These are phyloP conservation scores for Iberis pinnata DNA, from an alignment of 345 rosid genomes.

Conservation along the genomic window DNA sequence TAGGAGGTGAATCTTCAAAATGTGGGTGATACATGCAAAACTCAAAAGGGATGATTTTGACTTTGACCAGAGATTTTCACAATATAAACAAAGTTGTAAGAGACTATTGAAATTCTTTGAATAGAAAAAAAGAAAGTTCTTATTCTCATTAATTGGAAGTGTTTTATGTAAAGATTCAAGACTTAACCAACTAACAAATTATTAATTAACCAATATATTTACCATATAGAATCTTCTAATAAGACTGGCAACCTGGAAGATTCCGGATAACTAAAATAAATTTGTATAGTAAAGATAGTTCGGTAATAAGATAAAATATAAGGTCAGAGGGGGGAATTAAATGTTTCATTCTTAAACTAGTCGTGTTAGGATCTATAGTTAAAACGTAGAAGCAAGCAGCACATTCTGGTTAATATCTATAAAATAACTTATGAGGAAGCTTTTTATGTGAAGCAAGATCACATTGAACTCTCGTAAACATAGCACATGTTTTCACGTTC, in stretches of 20 bases:
- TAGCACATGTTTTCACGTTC: constrained; percentile 15
- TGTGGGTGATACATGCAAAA: background rate
- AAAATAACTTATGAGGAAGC: background rate
- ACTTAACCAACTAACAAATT: too few species aligned
- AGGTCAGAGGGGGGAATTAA: constrained; percentile 1
- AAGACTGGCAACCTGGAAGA: background rate
- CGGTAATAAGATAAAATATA: background rate
- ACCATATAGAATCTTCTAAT: too few species aligned
- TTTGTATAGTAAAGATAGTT: background rate
- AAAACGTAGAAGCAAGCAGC: background rate
- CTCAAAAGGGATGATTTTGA: background rate
- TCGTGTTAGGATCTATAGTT: constrained; percentile 2
- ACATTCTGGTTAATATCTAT: background rate
- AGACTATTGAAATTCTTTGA: too few species aligned
- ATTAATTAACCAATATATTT: too few species aligned
- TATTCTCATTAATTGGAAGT: too few species aligned
- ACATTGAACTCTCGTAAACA: background rate
- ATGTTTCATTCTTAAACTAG: constrained; percentile 6
- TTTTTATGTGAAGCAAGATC: constrained; percentile 9
- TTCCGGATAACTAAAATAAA: background rate
- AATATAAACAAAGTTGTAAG: background rate
- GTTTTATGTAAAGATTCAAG: too few species aligned
- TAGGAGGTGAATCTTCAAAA: background rate
- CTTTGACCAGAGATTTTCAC: background rate
- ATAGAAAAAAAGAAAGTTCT: too few species aligned